phyloP scores from a whole-genome alignment of 805 yeast species.

The Yarrowia hollandica region DNA sequence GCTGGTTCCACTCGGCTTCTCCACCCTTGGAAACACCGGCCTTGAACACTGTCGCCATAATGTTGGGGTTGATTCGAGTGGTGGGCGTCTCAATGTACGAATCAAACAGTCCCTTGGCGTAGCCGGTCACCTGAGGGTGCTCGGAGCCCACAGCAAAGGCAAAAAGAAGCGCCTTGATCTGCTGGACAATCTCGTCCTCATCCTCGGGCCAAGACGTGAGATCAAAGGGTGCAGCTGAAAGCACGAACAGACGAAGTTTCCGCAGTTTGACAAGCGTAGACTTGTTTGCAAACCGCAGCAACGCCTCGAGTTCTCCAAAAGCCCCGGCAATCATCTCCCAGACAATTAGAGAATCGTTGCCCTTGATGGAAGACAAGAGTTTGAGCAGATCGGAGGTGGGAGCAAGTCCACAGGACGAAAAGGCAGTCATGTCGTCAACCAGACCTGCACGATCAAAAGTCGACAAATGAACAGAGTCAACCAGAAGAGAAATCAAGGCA shows the following conservation, averaged over 20 bases:
- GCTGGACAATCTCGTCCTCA: slow-evolving; percentile 63
- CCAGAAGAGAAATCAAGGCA: slow-evolving; percentile 53
- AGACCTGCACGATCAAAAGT: slow-evolving; percentile 64
- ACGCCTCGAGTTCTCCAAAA: slow-evolving; percentile 46
- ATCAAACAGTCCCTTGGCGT: slow-evolving; percentile 49
- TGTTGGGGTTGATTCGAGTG: slow-evolving; percentile 65
- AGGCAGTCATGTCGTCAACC: slow-evolving; percentile 58
- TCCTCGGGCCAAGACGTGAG: slow-evolving; percentile 56
- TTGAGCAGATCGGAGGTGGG: slow-evolving; percentile 51
- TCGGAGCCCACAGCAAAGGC: slow-evolving; percentile 40
- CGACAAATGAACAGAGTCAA: slow-evolving; percentile 53
- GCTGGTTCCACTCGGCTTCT: slow-evolving; percentile 58
- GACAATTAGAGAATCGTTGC: slow-evolving; percentile 52
- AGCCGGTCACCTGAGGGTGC: slow-evolving; percentile 40
- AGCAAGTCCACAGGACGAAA: slow-evolving; percentile 53
- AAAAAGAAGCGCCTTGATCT: slow-evolving; percentile 57
- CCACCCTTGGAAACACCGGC: slow-evolving; percentile 67
- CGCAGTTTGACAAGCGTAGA: slow-evolving; percentile 50
- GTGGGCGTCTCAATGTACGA: slow-evolving; percentile 58
- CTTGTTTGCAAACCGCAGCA: slow-evolving; percentile 51
- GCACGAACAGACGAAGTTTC: slow-evolving; percentile 44
- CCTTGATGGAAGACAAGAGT: slow-evolving; percentile 53
- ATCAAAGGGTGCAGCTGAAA: slow-evolving; percentile 49
- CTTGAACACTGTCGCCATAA: slow-evolving; percentile 65
- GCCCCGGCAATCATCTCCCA: slow-evolving; percentile 52